Conservation (phyloP, 1,284 basidiomycete species). For the Wolfiporia cocos region DNA sequence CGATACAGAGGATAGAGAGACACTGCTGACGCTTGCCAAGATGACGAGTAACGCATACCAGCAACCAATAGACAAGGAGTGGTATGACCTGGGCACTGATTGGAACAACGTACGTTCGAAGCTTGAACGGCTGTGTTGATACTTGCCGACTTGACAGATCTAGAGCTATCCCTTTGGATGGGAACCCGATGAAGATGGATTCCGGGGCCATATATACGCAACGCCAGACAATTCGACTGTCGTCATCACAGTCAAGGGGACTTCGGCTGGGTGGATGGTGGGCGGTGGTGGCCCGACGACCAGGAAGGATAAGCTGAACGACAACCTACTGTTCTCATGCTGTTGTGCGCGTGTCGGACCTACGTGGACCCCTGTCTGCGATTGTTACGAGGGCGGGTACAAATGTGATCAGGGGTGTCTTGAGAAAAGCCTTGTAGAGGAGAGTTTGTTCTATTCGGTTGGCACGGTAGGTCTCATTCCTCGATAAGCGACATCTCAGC, state of each 20-base stretch:
- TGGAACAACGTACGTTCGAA: constrained; percentile 55
- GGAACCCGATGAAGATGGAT: constrained; percentile 83
- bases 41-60: constrained; percentile 89
- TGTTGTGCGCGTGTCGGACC: constrained; percentile 94
- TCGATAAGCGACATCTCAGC: neutral
- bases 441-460: constrained; percentile 74
- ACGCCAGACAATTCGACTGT: constrained; percentile 81
- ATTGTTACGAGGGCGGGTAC: constrained; percentile 77
- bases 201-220: constrained; percentile 91
- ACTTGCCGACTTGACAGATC: constrained; percentile 1
- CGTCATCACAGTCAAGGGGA: constrained; percentile 91
- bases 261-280: constrained; percentile 68
- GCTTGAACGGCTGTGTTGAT: neutral
- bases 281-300: constrained; percentile 82
- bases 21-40: constrained; percentile 81
- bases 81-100: constrained; percentile 69
- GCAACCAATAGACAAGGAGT: constrained; percentile 47
- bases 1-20: constrained; percentile 74
- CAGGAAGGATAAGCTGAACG: constrained; percentile 90
- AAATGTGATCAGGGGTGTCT: constrained; percentile 84
- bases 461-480: constrained; percentile 53
- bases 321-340: constrained; percentile 94
- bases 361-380: constrained; percentile 93
- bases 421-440: constrained; percentile 72
- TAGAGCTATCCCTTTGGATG: constrained; percentile 89